Conservation (phyloP, 495 filamentous ascomycete genomes). For the Podospora bellae-mahoneyi region DNA sequence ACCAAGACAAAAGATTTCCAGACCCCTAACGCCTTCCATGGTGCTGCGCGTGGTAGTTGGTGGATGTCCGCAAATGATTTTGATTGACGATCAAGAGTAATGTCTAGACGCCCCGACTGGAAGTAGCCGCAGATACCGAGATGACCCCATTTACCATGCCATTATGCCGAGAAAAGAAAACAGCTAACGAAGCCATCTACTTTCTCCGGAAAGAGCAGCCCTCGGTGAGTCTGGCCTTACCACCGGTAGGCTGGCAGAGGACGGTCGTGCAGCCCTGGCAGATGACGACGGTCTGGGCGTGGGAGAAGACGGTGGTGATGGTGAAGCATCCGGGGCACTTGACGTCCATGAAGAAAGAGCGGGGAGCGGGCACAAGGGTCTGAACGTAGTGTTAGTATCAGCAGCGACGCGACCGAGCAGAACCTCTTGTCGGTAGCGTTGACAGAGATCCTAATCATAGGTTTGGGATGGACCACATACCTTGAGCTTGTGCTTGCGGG, state of each 20-base stretch:
- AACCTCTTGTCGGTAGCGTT: slow-evolving; percentile 3
- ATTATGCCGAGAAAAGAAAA: slow-evolving; percentile 48
- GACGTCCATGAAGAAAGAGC: slow-evolving; percentile 99
- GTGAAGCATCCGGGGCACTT: slow-evolving; percentile 99
- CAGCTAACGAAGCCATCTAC: slow-evolving; percentile 60
- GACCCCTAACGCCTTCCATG: slow-evolving; percentile 62
- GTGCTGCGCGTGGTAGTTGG: slow-evolving; percentile 42
- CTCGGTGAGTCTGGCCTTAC: slow-evolving; percentile 95
- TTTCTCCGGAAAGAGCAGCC: slow-evolving; percentile 99
- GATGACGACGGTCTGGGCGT: slow-evolving; percentile 99
- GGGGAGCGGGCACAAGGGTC: slow-evolving; percentile 90
- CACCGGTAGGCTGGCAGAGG: slow-evolving; percentile 95
- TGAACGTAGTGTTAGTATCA: slow-evolving; percentile 40
- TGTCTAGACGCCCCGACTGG: slow-evolving; percentile 50
- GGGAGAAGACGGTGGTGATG: slow-evolving; percentile 99
- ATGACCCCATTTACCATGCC: slow-evolving; percentile 44
- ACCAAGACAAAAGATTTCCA: slow-evolving; percentile 78
- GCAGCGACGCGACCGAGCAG: background rate
- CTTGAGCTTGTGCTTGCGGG: slow-evolving; percentile 99
- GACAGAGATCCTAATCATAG: background rate
- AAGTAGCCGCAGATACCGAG: slow-evolving; percentile 49
- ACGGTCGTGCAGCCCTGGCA: slow-evolving; percentile 97
- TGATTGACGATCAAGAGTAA: slow-evolving; percentile 39
- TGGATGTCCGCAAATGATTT: slow-evolving; percentile 60
- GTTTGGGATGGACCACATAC: slow-evolving; percentile 49